These are phyloP conservation scores for Lumnitzera littorea DNA, from an alignment of 345 rosid species.

Conservation along the genomic window DNA sequence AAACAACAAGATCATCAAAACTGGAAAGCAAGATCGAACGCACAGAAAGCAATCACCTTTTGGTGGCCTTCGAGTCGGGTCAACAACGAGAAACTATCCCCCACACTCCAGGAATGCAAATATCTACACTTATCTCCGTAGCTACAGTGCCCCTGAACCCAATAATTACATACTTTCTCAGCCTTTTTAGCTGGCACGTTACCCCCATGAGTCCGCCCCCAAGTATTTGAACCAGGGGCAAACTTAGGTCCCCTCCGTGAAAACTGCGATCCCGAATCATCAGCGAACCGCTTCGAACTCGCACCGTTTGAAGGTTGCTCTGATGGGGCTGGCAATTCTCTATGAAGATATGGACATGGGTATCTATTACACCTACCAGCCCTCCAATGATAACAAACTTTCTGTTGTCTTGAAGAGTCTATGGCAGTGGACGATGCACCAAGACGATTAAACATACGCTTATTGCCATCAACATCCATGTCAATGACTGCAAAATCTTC, in stretches of 20 bases:
- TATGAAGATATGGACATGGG: conserved; percentile 68
- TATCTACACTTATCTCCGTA: conserved; percentile 75
- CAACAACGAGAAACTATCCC: conserved; percentile 62
- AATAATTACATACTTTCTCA: conserved; percentile 70
- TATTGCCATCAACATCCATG: conserved; percentile 79
- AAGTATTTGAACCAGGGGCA: conserved; percentile 23
- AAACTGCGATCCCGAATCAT: conserved; percentile 46
- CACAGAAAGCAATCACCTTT: conserved; percentile 29
- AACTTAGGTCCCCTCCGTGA: conserved; percentile 53
- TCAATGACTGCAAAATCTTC: background rate
- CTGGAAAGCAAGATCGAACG: background rate
- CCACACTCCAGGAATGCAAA: conserved; percentile 88
- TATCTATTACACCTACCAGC: conserved; percentile 70
- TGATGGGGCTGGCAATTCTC: conserved; percentile 57
- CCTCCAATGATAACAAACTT: conserved; percentile 82
- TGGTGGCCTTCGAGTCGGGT: conserved; percentile 90
- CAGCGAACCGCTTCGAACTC: conserved; percentile 53
- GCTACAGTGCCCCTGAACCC: conserved; percentile 80
- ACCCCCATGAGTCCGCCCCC: conserved; percentile 50
- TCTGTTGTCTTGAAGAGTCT: conserved; percentile 31
- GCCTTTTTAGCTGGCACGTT: conserved; percentile 35
- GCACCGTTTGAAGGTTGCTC: conserved; percentile 18
- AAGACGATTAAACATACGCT: conserved; percentile 63
- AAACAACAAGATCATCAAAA: conserved; percentile 2
- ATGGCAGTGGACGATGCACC: conserved; percentile 33